phyloP scores from a whole-genome alignment of 2,329 filamentous ascomycete genomes.

The Colletotrichum eleusines region DNA sequence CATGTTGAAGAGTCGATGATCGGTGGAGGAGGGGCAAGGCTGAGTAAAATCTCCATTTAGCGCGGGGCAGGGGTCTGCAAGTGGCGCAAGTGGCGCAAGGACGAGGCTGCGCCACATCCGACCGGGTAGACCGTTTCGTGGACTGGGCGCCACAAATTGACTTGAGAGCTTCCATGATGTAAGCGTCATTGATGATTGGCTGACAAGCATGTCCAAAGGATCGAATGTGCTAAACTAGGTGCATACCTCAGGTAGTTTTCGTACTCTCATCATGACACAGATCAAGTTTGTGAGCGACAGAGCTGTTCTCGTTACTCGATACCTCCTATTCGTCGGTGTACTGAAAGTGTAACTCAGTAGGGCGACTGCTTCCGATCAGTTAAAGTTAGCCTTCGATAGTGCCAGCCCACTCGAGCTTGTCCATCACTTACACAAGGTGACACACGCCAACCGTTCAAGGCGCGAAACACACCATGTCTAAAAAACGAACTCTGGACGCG shows the following conservation, averaged over 20 bases:
- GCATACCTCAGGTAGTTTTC: no score
- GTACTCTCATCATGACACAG: neutral
- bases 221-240: neutral
- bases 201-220: neutral
- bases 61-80: conserved; percentile 32
- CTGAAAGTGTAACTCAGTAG: neutral
- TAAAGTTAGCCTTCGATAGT: neutral
- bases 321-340: neutral
- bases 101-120: conserved; percentile 20
- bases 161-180: conserved; percentile 26
- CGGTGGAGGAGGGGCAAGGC: conserved; percentile 46
- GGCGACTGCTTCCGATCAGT: neutral
- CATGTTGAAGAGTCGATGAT: conserved; percentile 39
- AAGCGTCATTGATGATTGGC: conserved; percentile 41
- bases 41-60: conserved; percentile 46
- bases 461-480: conserved; percentile 48
- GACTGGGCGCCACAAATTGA: conserved; percentile 9
- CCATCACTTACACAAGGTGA: conserved; percentile 26
- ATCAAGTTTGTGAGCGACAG: neutral
- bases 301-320: neutral
- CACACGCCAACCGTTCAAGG: conserved; percentile 18
- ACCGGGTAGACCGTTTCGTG: neutral
- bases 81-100: conserved; percentile 14
- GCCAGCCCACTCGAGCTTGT: conserved; percentile 5
- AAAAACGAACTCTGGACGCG: conserved; percentile 74